Conservation (phyloP, 106 monocot species). For the Amphibolis antarctica region DNA sequence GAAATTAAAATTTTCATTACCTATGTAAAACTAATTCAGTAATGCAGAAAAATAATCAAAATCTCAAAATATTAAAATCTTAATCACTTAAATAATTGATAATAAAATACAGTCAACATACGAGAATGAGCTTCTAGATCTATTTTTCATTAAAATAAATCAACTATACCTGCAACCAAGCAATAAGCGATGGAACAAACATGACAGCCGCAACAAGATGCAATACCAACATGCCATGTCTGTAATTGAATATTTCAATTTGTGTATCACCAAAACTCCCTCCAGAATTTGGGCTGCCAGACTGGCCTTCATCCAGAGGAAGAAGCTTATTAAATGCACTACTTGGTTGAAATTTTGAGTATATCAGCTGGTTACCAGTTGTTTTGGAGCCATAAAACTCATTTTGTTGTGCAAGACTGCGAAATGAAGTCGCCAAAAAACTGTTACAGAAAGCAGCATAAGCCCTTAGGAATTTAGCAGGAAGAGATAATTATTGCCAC, state of each 20-base stretch:
- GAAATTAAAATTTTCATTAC: too few relatives aligned
- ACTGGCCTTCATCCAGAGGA: slow-evolving; percentile 38
- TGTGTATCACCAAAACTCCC: slow-evolving; percentile 69
- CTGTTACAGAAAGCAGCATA: slow-evolving; percentile 49
- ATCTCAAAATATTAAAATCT: too few relatives aligned
- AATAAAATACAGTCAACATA: too few relatives aligned
- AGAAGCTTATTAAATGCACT: slow-evolving; percentile 32
- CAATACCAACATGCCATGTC: slow-evolving; percentile 73
- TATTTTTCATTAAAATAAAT: neutral
- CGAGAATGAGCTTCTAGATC: too few relatives aligned
- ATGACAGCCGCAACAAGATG: slow-evolving; percentile 70
- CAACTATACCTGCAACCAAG: slow-evolving; percentile 80
- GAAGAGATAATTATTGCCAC: too few relatives aligned
- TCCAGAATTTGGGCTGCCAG: slow-evolving; percentile 35
- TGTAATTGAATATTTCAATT: slow-evolving; percentile 68
- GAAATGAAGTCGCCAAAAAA: slow-evolving; percentile 92
- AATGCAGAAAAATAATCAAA: too few relatives aligned
- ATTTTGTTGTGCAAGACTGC: slow-evolving; percentile 58
- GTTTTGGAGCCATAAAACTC: slow-evolving; percentile 24
- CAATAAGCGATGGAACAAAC: slow-evolving; percentile 76
- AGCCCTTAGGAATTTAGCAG: neutral
- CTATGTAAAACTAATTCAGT: too few relatives aligned
- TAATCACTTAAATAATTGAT: too few relatives aligned
- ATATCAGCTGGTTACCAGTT: slow-evolving; percentile 5
- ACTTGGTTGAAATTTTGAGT: slow-evolving; percentile 16